Conservation (phyloP, 257 asterid genomes). For the Vinca minor region DNA sequence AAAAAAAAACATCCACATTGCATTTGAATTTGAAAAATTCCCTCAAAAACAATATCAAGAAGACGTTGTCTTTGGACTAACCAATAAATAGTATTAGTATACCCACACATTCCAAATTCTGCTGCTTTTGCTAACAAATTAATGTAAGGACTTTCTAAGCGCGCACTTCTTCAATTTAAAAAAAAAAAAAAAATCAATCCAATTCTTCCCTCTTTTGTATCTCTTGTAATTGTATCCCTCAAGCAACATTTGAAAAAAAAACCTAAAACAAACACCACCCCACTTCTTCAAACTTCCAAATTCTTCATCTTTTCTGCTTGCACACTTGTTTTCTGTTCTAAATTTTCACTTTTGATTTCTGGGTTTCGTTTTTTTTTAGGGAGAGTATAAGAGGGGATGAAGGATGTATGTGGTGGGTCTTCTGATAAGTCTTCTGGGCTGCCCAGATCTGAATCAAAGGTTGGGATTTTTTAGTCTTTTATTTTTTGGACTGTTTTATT, state of each 20-base stretch:
- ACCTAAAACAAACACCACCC: conserved; percentile 3
- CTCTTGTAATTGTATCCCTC: neutral
- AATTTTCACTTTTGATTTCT: conserved; percentile 12
- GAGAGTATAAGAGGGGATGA: conserved; percentile 12
- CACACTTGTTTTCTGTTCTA: neutral
- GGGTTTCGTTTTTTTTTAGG: conserved; percentile 5
- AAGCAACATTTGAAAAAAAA: neutral
- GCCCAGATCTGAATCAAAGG: conserved; percentile 31
- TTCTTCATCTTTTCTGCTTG: neutral
- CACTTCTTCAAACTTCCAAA: neutral
- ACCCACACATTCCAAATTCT: neutral
- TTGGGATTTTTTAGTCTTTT: conserved; percentile 3
- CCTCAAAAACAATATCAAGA: neutral
- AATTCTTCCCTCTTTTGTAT: neutral
- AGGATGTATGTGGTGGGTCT: conserved; percentile 15
- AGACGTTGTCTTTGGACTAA: neutral
- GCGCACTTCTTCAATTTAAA: conserved; percentile 30
- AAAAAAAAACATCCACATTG: conserved; percentile 14
- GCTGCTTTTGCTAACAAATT: neutral
- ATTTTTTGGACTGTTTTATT: neutral
- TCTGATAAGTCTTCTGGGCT: conserved; percentile 13
- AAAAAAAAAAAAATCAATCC: conserved; percentile 7
- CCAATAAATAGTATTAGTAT: neutral
- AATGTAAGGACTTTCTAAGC: conserved; percentile 14
- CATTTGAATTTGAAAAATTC: conserved; percentile 29